Evolutionary conservation across 2,329 filamentous ascomycete genomes (phyloP), one percentile per base, ranked within the genome.

Genomic region (Trichoderma simmonsii): DNA sequence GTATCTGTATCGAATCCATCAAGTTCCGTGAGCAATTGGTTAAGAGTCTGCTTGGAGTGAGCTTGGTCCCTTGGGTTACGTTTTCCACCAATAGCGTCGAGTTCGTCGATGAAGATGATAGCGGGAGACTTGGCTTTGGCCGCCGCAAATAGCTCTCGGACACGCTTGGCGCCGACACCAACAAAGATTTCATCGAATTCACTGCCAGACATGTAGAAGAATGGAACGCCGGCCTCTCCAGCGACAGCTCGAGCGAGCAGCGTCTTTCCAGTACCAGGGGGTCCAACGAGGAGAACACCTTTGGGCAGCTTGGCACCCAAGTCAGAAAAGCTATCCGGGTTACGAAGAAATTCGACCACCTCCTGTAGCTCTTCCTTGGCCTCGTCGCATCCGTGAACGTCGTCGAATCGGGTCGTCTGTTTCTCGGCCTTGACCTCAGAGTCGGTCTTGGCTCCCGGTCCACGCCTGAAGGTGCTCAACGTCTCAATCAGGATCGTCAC

Each of bases 181-280:
- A 99, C 97, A 79, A 98, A 99, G 67, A 99, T 92, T 82, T 99
- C 96, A 79, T 99, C 96, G 79, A 99, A 99, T 81, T 99, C 96
- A 72, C 94, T 97, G 65, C 96, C 96, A 79, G 96, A 99, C 95
- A 99, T 98, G 87, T 98, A 99, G 87, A 98, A 99, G 87, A 99
- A 99, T 1, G 96, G 96, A 21, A 99, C 96, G 71, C 95, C 96
- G 69, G 96, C 95, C 84, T 99, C 96, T 67, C 96, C 96, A 62
- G 96, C 96, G 73, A 99, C 96, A 70, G 96, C 97, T 78, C 96
- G 92, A 74, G 96, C 96, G 73, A 99, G 89, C 54, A 99, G 89
- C 14, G 96, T 99, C 85, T 99, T 99, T 84, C 96, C 96, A 73
- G 96, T 99, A 84, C 96, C 96, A 67, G 96, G 96, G 79, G 96